Conservation (phyloP, 257 asterid genomes). For the Gentiana dahurica region DNA sequence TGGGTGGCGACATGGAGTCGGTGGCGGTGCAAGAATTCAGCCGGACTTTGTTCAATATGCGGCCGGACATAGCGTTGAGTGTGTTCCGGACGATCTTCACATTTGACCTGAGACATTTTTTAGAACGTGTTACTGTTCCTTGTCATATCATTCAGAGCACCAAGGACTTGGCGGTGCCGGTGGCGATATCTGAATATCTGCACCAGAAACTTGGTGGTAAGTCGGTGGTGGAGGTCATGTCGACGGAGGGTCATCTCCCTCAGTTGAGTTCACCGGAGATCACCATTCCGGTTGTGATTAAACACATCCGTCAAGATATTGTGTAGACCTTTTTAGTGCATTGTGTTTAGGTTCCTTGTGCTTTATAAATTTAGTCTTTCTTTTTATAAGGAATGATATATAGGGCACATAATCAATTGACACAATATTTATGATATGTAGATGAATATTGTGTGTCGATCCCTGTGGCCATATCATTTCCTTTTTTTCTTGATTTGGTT, state of each 20-base stretch:
- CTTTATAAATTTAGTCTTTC: no score
- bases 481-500: no score
- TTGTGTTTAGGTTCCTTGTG: no score
- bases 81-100: slow-evolving; percentile 17
- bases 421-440: no score
- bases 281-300: slow-evolving; percentile 15
- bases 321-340: no score
- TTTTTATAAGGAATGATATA: no score
- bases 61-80: slow-evolving; percentile 24
- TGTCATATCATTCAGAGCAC: slow-evolving; percentile 24
- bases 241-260: slow-evolving; percentile 26
- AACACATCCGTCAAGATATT: slow-evolving; percentile 10
- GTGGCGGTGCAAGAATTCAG: slow-evolving; percentile 24
- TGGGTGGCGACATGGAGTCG: slow-evolving; percentile 23
- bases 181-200: slow-evolving; percentile 15
- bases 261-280: slow-evolving; percentile 20
- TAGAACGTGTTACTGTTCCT: slow-evolving; percentile 15
- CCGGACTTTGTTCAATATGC: slow-evolving; percentile 20
- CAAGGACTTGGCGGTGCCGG: slow-evolving; percentile 19
- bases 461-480: no score
- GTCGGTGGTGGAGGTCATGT: slow-evolving; percentile 19
- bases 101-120: slow-evolving; percentile 13
- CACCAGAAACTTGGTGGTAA: slow-evolving; percentile 18
- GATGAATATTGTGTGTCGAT: no score
- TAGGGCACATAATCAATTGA: no score